Percentiles rank a stretch among this genome's conserved stretches.
phyloP scores from a whole-genome alignment of 257 asterid genomes.

The Solanum arcanum region DNA sequence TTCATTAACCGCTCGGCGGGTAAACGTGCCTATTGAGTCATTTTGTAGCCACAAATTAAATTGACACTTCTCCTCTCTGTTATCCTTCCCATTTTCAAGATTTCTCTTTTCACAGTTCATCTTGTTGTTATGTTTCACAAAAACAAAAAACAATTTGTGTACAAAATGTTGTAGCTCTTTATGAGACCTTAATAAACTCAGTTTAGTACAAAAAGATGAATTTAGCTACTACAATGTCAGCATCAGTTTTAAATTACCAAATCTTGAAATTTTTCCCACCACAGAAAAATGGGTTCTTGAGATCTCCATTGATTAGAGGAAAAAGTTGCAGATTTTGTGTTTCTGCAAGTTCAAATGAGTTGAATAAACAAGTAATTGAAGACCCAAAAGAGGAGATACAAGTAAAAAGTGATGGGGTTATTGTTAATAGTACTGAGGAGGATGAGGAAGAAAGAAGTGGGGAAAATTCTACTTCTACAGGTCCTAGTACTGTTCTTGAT shows the following conservation, averaged over 20 bases:
- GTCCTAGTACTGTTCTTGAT: slow-evolving; percentile 16
- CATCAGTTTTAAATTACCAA: neutral
- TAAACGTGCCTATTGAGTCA: neutral
- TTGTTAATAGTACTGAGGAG: neutral
- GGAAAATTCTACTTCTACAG: slow-evolving; percentile 15
- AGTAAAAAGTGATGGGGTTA: neutral
- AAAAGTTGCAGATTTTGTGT: slow-evolving; percentile 19
- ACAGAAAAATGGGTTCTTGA: neutral
- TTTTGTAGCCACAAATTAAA: neutral
- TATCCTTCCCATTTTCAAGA: neutral
- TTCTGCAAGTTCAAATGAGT: slow-evolving; percentile 42
- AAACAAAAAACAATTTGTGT: neutral
- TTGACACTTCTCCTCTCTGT: neutral
- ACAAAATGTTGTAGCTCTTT: neutral
- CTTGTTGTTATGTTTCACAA: neutral
- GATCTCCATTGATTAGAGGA: neutral
- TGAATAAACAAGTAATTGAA: slow-evolving; percentile 17
- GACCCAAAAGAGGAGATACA: slow-evolving; percentile 18
- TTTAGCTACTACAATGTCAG: neutral
- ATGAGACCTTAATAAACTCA: neutral
- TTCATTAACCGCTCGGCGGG: accelerated
- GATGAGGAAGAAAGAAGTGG: slow-evolving; percentile 10
- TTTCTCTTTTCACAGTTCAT: neutral
- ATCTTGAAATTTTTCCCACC: neutral
- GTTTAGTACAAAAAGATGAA: neutral